Evolutionary conservation across 805 yeast species (phyloP).

Genomic region (Suhomyces pyralidae): DNA sequence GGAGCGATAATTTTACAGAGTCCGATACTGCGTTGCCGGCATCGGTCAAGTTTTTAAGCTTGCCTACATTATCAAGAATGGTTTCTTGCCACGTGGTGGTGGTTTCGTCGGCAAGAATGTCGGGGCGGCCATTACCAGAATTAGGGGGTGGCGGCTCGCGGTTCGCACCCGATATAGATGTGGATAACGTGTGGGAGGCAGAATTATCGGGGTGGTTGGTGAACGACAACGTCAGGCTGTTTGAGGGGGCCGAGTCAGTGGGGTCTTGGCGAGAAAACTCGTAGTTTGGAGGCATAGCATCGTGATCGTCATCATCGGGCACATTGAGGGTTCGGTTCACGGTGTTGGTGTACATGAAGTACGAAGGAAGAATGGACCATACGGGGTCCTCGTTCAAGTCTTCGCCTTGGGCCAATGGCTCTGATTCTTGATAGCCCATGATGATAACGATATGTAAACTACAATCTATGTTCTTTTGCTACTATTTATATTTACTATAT

Average conservation of each 20-base stretch:
- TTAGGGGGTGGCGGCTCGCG: background rate
- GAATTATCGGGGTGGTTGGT: background rate
- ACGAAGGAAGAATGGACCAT: slow-evolving; percentile 41
- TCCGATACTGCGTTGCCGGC: slow-evolving; percentile 25
- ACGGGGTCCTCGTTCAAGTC: slow-evolving; percentile 18
- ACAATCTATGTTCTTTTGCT: background rate
- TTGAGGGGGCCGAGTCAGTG: background rate
- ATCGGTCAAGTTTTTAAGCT: slow-evolving; percentile 30
- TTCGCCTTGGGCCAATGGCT: background rate
- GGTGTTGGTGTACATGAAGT: slow-evolving; percentile 29
- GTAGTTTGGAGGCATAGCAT: slow-evolving; percentile 20
- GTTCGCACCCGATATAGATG: background rate
- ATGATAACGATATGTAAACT: background rate
- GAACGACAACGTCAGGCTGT: background rate
- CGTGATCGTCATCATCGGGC: background rate
- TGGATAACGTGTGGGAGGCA: background rate
- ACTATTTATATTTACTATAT: background rate
- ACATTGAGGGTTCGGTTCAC: slow-evolving; percentile 1
- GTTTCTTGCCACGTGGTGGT: slow-evolving; percentile 35
- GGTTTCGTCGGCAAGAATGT: slow-evolving; percentile 34
- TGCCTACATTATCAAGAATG: slow-evolving; percentile 35
- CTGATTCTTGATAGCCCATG: background rate
- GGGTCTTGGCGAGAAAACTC: slow-evolving; percentile 1
- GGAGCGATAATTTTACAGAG: slow-evolving; percentile 24
- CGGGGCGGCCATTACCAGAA: background rate